These are phyloP conservation scores for Lupinus albus DNA, from an alignment of 306 rosid genomes.

Conservation along the genomic window DNA sequence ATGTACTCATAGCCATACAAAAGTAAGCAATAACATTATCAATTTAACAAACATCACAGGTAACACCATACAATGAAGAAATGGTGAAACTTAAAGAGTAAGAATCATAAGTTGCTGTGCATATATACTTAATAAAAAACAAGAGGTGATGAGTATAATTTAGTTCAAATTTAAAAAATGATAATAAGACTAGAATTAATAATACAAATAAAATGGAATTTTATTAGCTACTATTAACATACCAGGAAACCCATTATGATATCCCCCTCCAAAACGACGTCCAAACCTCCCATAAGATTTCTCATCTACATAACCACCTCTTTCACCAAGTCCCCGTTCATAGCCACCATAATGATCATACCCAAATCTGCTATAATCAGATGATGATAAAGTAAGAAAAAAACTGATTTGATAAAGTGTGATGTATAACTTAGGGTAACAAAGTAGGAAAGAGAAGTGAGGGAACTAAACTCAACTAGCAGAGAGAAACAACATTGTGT, in stretches of 20 bases:
- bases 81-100: conserved; percentile 12
- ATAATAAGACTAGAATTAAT: conserved; percentile 3
- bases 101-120: conserved; percentile 7
- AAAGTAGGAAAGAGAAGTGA: conserved; percentile 15
- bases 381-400: not conserved
- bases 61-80: conserved; percentile 31
- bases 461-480: conserved; percentile 21
- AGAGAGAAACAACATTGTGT: conserved; percentile 30
- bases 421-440: conserved; percentile 8
- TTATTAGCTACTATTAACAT: conserved; percentile 37
- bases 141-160: not conserved
- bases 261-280: conserved; percentile 72
- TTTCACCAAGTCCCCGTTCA: conserved; percentile 79
- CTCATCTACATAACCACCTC: conserved; percentile 76
- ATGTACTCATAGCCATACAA: conserved; percentile 4
- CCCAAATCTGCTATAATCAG: conserved; percentile 58
- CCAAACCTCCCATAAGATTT: conserved; percentile 79
- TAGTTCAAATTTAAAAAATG: not conserved
- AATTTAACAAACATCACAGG: conserved; percentile 3
- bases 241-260: conserved; percentile 74
- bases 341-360: conserved; percentile 77
- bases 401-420: conserved; percentile 8
- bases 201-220: conserved; percentile 13
- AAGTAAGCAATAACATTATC: conserved; percentile 6
- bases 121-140: not conserved